Percentiles rank a stretch among this genome's conserved stretches.
Conservation (phyloP, 2,329 filamentous ascomycete species). For the Epichloe coenophiala region DNA sequence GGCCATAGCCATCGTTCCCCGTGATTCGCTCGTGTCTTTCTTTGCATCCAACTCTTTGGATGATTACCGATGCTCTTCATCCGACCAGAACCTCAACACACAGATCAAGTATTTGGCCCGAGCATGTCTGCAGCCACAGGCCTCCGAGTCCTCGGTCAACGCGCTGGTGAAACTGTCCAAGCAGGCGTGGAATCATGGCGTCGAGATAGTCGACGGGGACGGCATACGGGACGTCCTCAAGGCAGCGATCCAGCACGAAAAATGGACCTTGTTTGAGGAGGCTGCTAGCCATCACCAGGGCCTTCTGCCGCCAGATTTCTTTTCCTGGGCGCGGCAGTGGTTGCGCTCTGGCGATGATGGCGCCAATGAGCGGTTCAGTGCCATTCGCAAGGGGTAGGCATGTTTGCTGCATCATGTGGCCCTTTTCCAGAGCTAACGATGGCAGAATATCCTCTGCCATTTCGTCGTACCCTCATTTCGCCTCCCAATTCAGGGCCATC, state of each 20-base stretch:
- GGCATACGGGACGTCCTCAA: conserved; percentile 6
- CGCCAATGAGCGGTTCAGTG: conserved; percentile 1
- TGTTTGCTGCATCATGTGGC: not conserved
- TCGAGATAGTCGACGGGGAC: not conserved
- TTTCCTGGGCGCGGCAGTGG: conserved; percentile 6
- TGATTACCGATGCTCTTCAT: not conserved
- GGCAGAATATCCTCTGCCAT: conserved; percentile 5
- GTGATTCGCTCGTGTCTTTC: conserved; percentile 7
- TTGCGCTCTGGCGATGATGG: not conserved
- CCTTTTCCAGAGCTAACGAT: not conserved
- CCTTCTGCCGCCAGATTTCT: conserved; percentile 4
- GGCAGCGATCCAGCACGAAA: conserved; percentile 1
- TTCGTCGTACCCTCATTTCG: conserved; percentile 2
- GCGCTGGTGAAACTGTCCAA: conserved; percentile 3
- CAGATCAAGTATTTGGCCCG: conserved; percentile 7
- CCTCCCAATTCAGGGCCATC: conserved; percentile 2
- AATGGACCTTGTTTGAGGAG: conserved; percentile 4
- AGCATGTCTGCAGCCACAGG: conserved; percentile 1
- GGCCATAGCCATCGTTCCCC: conserved; percentile 10
- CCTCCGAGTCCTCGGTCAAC: not conserved
- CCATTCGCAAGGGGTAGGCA: conserved; percentile 2
- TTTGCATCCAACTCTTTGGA: not conserved
- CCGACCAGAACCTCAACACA: not conserved
- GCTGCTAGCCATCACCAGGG: not conserved
- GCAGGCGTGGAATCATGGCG: not conserved